Evolutionary conservation across 352 stramenopile genomes (phyloP).

Genomic region (Globisporangium echinulatum): DNA sequence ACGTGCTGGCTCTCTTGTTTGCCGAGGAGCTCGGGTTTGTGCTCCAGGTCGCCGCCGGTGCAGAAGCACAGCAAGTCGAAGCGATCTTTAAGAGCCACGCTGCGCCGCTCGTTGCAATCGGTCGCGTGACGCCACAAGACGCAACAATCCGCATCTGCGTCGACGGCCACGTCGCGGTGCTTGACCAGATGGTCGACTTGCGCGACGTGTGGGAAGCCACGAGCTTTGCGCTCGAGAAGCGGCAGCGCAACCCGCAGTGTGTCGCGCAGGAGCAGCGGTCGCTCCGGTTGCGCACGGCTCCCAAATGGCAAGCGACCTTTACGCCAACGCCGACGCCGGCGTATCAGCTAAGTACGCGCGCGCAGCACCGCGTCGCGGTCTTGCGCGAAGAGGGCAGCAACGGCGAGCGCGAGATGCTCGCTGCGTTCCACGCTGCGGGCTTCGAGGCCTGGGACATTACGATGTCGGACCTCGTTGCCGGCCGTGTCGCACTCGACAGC

Average conservation of each 20-base stretch:
- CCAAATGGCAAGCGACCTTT: constrained; percentile 91
- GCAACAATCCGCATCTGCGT: constrained; percentile 89
- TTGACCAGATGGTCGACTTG: constrained; percentile 77
- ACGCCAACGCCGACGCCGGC: constrained; percentile 75
- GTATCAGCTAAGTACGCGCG: constrained; percentile 68
- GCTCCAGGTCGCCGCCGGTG: constrained; percentile 88
- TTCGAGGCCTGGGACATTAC: constrained; percentile 99
- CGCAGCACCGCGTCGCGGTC: constrained; percentile 93
- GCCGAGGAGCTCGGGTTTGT: constrained; percentile 97
- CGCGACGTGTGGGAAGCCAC: constrained; percentile 98
- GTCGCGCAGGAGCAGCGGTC: constrained; percentile 92
- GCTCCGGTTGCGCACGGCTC: constrained; percentile 78
- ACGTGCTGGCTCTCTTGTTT: constrained; percentile 87
- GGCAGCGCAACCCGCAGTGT: constrained; percentile 95
- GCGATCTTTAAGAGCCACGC: constrained; percentile 76
- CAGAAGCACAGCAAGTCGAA: constrained; percentile 63
- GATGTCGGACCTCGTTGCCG: constrained; percentile 94
- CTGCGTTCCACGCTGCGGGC: constrained; percentile 94
- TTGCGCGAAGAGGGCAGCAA: constrained; percentile 98
- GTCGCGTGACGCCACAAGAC: constrained; percentile 69
- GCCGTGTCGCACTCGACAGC: constrained; percentile 88
- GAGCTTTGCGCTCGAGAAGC: constrained; percentile 97
- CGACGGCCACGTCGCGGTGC: constrained; percentile 71
- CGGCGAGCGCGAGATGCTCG: constrained; percentile 98
- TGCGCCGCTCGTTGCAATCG: constrained; percentile 89